These are phyloP conservation scores for Artemisia tridentata DNA, from an alignment of 129 eudicot genomes.

Conservation along the genomic window DNA sequence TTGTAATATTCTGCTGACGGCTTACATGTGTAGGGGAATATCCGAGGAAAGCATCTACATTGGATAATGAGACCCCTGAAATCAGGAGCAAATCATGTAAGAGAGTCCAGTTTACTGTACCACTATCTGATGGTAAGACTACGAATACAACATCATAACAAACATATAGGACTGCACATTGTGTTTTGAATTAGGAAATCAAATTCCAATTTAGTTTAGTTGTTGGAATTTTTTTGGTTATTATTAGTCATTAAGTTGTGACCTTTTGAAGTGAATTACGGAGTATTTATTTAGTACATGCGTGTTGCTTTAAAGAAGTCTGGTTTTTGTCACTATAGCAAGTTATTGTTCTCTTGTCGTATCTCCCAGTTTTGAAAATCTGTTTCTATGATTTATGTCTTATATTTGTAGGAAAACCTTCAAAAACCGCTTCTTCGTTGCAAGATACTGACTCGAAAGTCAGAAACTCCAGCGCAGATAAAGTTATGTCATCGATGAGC, in stretches of 20 bases:
- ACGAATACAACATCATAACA: too few species aligned
- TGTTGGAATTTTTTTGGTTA: neutral
- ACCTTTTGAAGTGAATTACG: neutral
- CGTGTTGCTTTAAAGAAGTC: too few species aligned
- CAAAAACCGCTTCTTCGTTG: constrained; percentile 24
- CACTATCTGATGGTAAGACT: constrained; percentile 40
- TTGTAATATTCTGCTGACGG: constrained; percentile 11
- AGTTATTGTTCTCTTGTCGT: too few species aligned
- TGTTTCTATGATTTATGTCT: constrained; percentile 3
- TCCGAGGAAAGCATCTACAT: constrained; percentile 22
- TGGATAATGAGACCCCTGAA: constrained; percentile 27
- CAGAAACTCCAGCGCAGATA: constrained; percentile 34
- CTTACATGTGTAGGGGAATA: constrained; percentile 38
- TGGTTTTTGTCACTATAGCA: too few species aligned
- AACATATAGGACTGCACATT: too few species aligned
- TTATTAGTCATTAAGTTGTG: neutral
- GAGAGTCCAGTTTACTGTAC: constrained; percentile 26
- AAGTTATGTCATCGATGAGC: constrained; percentile 23
- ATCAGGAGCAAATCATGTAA: constrained; percentile 17
- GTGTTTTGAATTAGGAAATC: neutral
- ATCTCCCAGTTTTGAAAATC: too few species aligned
- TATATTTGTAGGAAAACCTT: constrained; percentile 39
- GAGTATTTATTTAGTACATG: too few species aligned
- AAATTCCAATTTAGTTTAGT: constrained; percentile 9
- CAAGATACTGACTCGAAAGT: constrained; percentile 28